Percentiles rank a stretch among this genome's conserved stretches.
Evolutionary conservation across 176 grass and related monocot species (phyloP).

Genomic region (Lolium multiflorum): DNA sequence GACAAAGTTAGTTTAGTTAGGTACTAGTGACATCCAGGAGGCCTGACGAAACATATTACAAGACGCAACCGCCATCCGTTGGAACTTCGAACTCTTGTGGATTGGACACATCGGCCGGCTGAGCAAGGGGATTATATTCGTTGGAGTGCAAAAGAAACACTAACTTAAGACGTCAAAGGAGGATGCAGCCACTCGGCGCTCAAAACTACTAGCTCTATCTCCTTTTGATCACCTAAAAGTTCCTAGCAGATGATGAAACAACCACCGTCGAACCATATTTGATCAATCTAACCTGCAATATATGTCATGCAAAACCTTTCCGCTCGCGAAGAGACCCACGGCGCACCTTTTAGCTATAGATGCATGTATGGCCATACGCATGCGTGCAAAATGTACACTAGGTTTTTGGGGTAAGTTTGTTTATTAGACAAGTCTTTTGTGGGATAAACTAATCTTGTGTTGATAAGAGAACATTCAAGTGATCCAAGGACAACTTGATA

Average conservation of each 20-base stretch:
- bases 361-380: background rate
- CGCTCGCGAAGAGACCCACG: background rate
- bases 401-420: background rate
- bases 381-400: background rate
- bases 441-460: background rate
- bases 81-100: background rate
- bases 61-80: background rate
- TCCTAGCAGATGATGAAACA: background rate
- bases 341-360: background rate
- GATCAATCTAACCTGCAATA: background rate
- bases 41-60: background rate
- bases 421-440: background rate
- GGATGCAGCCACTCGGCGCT: background rate
- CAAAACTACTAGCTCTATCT: background rate
- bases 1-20: conserved; percentile 41
- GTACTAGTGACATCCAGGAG: conserved; percentile 25
- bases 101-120: background rate
- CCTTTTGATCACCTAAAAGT: conserved; percentile 43
- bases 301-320: background rate
- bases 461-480: too few relatives aligned
- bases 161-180: background rate
- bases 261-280: background rate
- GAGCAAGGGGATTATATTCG: background rate
- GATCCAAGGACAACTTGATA: background rate
- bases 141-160: background rate